Base-by-base conservation (phyloP, 805 yeast genomes). In the Yarrowia hollandica region DNA sequence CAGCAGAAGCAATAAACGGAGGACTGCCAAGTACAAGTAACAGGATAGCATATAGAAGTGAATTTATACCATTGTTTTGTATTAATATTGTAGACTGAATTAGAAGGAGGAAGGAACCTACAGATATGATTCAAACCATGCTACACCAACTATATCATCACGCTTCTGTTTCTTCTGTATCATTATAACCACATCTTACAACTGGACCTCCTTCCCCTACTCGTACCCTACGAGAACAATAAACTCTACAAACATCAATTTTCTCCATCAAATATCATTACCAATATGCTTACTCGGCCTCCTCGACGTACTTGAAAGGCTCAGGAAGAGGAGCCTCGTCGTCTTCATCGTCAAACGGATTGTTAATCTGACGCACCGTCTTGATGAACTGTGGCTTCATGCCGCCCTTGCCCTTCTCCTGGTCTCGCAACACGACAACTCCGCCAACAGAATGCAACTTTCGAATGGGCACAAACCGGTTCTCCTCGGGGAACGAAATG, bases 311-410 rank as follows among this genome's bases (percentile, higher is more conserved):
- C n/a, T 62, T 65, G 62, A 75, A 75, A 12, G 79, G 77, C 56
- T 68, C 69, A n/a, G 79, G 79, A 21, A 75, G 63, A 6, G 79
- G 77, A 1, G 79, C 79, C 63, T 82, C 82, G 62, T 77, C 75
- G 55, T 81, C 84, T 61, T 77, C 77, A 66, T 86, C 81, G 15
- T 80, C 82, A 68, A 86, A 86, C 19, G 89, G 86, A 87, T 95
- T 18, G 90, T 96, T 70, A 82, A 90, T 75, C 71, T 90, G 95
- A 72, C 96, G 85, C 22, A 89, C 85, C 0, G 97, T 92, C 73
- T 85, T 87, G 69, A 91, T 86, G 62, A 80, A 73, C 61, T 83
- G 87, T 28, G 80, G 74, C 22, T 85, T 82, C 46, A 70, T 75
- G 25, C 58, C 58, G 15, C 44, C 58, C 50, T 55, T 55, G 31